Base-by-base conservation (phyloP, 176 grass and related monocot species). In the Aegilops sharonensis region DNA sequence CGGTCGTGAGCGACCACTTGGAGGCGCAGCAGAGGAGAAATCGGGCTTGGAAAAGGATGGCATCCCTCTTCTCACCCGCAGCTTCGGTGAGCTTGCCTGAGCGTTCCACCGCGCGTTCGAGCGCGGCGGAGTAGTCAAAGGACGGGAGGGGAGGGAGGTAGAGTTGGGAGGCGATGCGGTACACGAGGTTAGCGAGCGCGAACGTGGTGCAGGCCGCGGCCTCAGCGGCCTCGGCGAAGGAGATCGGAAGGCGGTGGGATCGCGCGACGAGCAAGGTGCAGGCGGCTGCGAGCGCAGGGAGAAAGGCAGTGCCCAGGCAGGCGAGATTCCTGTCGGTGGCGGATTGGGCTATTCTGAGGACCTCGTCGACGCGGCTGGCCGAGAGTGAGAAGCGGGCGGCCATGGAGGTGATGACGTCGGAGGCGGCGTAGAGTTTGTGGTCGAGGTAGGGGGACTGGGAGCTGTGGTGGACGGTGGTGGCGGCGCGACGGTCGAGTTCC, bases 1-100 rank as follows among this genome's bases (percentile, higher is more conserved):
- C 92, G 1, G 92, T 94, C 30, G 92, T 89, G 80, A 94, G 92
- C 39, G 87, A 90, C 89, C 92, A 94, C 80, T 94, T 91, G 61
- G 86, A 81, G 61, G 89, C 79, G 64, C 92, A 94, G 30, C 79
- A 35, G 24, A 89, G 86, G 74, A 94, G 92, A 56, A 94, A 94
- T 35, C 86, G 79, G 36, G 72, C 89, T 18, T 89, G 92, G 48
- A 79, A 86, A 18, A 94, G 85, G 9, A 94, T 69, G 20, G 76
- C 79, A 42, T 14, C 78, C 84, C 20, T 65, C 30, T 82, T 94
- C 5, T 87, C 83, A 29, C 68, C 48, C 7, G 52, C 81, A 20
- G 84, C 84, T 8, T 45, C 24, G 34, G 59, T 21, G 42, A 91
- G 62, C 62, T 78, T 73, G 3, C 21, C n/a, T 57, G 4, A 35